phyloP scores from a whole-genome alignment of 1,284 basidiomycete species.

The Cutaneotrichosporon dermatis region DNA sequence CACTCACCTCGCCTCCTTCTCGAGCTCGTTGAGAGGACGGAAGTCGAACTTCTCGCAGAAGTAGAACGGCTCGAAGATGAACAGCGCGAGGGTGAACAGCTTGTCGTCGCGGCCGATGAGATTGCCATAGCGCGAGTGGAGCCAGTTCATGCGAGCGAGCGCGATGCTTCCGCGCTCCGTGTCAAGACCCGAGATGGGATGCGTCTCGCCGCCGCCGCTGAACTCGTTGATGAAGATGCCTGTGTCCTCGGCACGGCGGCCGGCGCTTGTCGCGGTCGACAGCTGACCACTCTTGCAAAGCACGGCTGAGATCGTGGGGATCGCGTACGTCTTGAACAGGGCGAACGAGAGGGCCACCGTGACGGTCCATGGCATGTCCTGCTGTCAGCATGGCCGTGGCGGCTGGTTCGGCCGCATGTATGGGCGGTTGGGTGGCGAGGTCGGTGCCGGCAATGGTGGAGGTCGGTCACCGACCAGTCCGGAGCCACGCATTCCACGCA shows the following conservation, averaged over 20 bases:
- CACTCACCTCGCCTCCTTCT: slow-evolving; percentile 17
- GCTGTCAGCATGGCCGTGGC: not conserved
- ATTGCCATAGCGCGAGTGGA: slow-evolving; percentile 14
- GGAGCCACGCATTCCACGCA: too few relatives aligned
- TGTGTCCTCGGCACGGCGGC: slow-evolving; percentile 18
- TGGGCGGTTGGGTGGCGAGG: not conserved
- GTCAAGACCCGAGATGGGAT: slow-evolving; percentile 7
- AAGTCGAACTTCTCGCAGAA: slow-evolving; percentile 9
- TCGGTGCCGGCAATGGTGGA: too few relatives aligned
- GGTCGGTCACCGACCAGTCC: too few relatives aligned
- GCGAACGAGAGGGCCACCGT: slow-evolving; percentile 12
- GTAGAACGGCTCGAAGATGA: slow-evolving; percentile 14
- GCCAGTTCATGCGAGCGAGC: slow-evolving; percentile 19
- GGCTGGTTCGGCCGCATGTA: not conserved
- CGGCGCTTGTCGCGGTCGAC: not conserved
- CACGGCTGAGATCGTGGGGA: slow-evolving; percentile 13
- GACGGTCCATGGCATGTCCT: slow-evolving; percentile 15
- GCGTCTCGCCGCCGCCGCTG: slow-evolving; percentile 1
- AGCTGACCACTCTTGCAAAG: slow-evolving; percentile 15
- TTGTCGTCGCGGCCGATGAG: slow-evolving; percentile 16
- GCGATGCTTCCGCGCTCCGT: slow-evolving; percentile 11
- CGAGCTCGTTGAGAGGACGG: slow-evolving; percentile 8
- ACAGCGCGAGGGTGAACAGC: slow-evolving; percentile 16
- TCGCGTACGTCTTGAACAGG: slow-evolving; percentile 18
- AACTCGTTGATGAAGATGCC: slow-evolving; percentile 17